A percentile compares a stretch with the other conserved stretches of the same genome.
Evolutionary conservation across 2,329 filamentous ascomycete species (phyloP).

Genomic region (Xylariaceae sp.): DNA sequence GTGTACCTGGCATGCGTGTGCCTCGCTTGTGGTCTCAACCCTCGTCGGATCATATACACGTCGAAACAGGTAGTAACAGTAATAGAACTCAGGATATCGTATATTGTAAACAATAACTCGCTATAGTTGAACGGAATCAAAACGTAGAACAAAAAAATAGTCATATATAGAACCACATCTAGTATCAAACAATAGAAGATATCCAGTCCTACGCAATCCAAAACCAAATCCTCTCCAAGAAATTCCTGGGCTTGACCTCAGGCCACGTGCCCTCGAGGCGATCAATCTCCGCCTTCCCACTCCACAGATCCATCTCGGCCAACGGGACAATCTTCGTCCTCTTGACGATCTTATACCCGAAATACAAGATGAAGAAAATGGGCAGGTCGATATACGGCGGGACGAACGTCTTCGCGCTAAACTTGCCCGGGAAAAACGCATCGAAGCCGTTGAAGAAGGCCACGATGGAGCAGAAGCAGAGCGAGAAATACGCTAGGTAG

Average conservation of each 20-base stretch:
- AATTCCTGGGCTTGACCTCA: constrained; percentile 34
- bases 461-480: constrained; percentile 58
- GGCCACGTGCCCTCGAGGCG: constrained; percentile 36
- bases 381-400: constrained; percentile 66
- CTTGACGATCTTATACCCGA: constrained; percentile 63
- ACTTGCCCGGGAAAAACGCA: constrained; percentile 58
- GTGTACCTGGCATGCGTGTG: no score
- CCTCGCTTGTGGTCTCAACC: no score
- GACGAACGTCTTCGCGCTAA: constrained; percentile 49
- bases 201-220: constrained; percentile 34
- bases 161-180: no score
- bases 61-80: no score
- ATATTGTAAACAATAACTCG: no score
- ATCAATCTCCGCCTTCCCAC: constrained; percentile 38
- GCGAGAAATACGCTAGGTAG: constrained; percentile 59
- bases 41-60: no score
- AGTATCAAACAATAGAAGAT: no score
- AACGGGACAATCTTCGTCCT: constrained; percentile 45
- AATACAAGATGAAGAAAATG: constrained; percentile 58
- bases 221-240: constrained; percentile 38
- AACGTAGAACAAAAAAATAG: no score
- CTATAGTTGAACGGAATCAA: no score
- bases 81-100: no score
- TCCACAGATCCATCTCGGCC: constrained; percentile 38
- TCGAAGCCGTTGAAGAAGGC: constrained; percentile 68